These are phyloP conservation scores for Syncephalastrum contaminatum DNA, from an alignment of 371 early-diverging fungal genomes.

Conservation along the genomic window DNA sequence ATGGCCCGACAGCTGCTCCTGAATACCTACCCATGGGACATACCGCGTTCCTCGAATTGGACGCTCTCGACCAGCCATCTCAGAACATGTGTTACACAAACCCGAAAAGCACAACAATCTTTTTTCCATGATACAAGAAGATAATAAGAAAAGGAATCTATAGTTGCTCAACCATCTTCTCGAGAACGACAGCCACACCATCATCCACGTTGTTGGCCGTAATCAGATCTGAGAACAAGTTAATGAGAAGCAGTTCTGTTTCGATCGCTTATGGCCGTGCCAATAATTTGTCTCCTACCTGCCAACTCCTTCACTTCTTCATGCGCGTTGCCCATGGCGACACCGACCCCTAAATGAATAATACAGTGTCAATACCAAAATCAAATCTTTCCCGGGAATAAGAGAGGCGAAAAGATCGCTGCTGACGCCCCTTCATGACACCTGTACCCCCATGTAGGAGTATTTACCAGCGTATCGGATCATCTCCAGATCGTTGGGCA, in stretches of 20 bases:
- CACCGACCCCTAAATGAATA: conserved; percentile 21
- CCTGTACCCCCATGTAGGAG: too few species aligned
- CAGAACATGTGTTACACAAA: too few species aligned
- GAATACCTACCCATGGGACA: too few species aligned
- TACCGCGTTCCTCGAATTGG: too few species aligned
- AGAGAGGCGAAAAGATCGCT: background rate
- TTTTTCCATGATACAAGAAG: too few species aligned
- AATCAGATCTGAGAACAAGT: conserved; percentile 18
- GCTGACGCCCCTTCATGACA: background rate
- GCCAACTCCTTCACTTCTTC: conserved; percentile 33
- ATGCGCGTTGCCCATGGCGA: conserved; percentile 43
- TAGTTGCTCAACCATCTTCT: conserved; percentile 22
- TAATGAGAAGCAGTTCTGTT: background rate
- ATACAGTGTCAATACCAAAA: too few species aligned
- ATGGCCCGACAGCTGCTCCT: too few species aligned
- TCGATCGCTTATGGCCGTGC: background rate
- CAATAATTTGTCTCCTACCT: conserved; percentile 15
- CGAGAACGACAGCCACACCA: conserved; percentile 38
- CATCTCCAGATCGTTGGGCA: conserved; percentile 15
- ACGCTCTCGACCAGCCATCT: too few species aligned
- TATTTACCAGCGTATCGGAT: conserved; percentile 1
- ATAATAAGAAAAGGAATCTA: background rate
- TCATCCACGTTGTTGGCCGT: conserved; percentile 30
- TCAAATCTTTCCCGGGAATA: too few species aligned
- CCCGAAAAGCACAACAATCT: too few species aligned